Evolutionary conservation across 495 filamentous ascomycete genomes (phyloP), one percentile per base, ranked within the genome.

Genomic region (Penicillium riverlandense): DNA sequence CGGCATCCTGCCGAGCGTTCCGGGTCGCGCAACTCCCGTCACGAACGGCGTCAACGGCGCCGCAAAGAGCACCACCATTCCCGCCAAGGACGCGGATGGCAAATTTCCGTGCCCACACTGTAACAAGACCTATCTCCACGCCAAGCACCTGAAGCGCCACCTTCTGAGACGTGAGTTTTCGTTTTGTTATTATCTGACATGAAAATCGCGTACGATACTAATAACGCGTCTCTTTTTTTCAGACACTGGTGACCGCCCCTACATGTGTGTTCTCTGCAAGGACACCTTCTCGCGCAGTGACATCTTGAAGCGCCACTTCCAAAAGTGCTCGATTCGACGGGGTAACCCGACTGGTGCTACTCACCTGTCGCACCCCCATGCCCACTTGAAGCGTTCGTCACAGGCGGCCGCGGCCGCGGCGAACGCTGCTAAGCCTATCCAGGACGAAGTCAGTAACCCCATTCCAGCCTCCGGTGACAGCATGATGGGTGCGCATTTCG

Each of bases 231-330:
- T 11, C 40, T 28, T 50, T 49, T 45, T 10, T 31, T 27, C 51
- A 95, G 90, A 98, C 68, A 95, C 92, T 47, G 92, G 92, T 53
- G 90, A 95, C 61, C 85, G 92, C 41, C 92, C 92, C 27, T 98
- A 98, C 71, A 88, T 88, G 79, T 98, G 92, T 70, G 84, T 89
- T 48, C 76, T 98, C 35, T 98, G 92, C 72, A 85, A 90, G 62
- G 92, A 98, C 65, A 96, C 88, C n/a, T 98, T 98, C 69, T 96
- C 90, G 22, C 83, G 92, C 59, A 95, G 88, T 71, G 92, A 98
- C 63, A 98, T 98, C 51, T 70, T 98, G 61, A 98, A 98, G 72
- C 85, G 92, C 46, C 92, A 98, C 65, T 98, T 98, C 64, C 88
- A 95, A 61, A 98, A 98, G 68, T 98, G 92, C 68, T 95, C 91